Evolutionary conservation across 768 basidiomycete genomes (phyloP).

Genomic region (Leccinellum luteum): DNA sequence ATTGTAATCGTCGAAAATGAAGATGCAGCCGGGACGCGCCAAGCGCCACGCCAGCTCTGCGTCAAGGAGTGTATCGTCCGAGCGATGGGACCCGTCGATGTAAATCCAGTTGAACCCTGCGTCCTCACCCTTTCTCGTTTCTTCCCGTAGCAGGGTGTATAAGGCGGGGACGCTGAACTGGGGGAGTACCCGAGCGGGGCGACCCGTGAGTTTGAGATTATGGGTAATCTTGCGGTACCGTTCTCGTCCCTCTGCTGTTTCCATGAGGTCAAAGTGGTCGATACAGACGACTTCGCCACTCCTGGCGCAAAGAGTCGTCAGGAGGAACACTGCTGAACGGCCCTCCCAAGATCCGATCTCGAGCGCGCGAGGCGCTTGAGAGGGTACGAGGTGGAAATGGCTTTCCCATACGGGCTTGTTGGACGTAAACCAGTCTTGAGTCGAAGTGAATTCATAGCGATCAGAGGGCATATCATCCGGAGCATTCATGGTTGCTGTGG

Average conservation of each 20-base stretch:
- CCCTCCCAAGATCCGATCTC: slow-evolving; percentile 66
- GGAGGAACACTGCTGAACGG: slow-evolving; percentile 56
- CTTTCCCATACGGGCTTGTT: slow-evolving; percentile 43
- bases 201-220: slow-evolving; percentile 47
- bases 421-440: slow-evolving; percentile 57
- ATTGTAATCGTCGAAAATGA: slow-evolving; percentile 59
- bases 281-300: slow-evolving; percentile 51
- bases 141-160: slow-evolving; percentile 46
- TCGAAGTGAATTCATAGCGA: slow-evolving; percentile 43
- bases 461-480: slow-evolving; percentile 1
- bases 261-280: slow-evolving; percentile 58
- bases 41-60: slow-evolving; percentile 58
- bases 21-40: slow-evolving; percentile 45
- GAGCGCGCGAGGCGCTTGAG: slow-evolving; percentile 44
- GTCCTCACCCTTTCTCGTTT: slow-evolving; percentile 27
- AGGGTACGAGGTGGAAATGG: slow-evolving; percentile 38
- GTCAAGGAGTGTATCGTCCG: slow-evolving; percentile 60
- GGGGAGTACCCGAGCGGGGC: slow-evolving; percentile 43
- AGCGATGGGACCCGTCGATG: slow-evolving; percentile 57
- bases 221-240: slow-evolving; percentile 43
- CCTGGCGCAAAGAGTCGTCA: slow-evolving; percentile 43
- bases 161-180: slow-evolving; percentile 55
- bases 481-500: slow-evolving; percentile 15
- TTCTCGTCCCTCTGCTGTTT: slow-evolving; percentile 45
- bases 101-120: slow-evolving; percentile 61